phyloP scores from a whole-genome alignment of 2,329 filamentous ascomycete genomes.

The Aurifilum marmelostoma region DNA sequence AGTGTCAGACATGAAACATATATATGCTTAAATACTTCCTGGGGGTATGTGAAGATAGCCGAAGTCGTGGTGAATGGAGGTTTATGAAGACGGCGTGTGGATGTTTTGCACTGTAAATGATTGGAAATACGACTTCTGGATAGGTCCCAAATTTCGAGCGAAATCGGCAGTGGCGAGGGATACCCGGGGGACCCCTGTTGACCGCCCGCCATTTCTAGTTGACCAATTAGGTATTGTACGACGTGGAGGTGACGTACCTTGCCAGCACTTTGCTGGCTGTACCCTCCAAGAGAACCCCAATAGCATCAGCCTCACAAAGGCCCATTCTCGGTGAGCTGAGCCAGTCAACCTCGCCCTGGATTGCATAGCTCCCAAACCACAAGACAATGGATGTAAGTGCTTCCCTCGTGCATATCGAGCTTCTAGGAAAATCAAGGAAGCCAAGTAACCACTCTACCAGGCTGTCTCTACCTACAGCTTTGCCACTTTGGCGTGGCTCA shows the following conservation, averaged over 20 bases:
- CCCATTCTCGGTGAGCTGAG: not conserved
- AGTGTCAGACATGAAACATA: not conserved
- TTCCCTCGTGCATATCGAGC: not conserved
- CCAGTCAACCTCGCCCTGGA: not conserved
- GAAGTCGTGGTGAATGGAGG: not conserved
- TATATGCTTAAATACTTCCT: not conserved
- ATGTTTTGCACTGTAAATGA: constrained; percentile 10
- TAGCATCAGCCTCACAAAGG: not conserved
- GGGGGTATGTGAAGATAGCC: not conserved
- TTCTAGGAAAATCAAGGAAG: not conserved
- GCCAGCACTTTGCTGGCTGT: not conserved
- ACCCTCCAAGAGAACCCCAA: not conserved
- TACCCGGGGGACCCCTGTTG: constrained; percentile 1
- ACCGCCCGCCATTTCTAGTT: not conserved
- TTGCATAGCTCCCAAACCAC: not conserved
- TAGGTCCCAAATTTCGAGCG: constrained; percentile 25
- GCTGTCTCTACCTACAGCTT: constrained; percentile 55
- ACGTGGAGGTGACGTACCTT: constrained; percentile 4
- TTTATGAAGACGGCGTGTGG: not conserved
- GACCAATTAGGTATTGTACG: constrained; percentile 18
- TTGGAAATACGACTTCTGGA: constrained; percentile 28
- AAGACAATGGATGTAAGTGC: constrained; percentile 26
- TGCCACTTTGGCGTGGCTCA: constrained; percentile 56
- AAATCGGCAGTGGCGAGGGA: constrained; percentile 27
- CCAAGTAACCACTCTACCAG: constrained; percentile 39